Evolutionary conservation across 164 flowering plant genomes (phyloP).

Genomic region (Buxus sempervirens): DNA sequence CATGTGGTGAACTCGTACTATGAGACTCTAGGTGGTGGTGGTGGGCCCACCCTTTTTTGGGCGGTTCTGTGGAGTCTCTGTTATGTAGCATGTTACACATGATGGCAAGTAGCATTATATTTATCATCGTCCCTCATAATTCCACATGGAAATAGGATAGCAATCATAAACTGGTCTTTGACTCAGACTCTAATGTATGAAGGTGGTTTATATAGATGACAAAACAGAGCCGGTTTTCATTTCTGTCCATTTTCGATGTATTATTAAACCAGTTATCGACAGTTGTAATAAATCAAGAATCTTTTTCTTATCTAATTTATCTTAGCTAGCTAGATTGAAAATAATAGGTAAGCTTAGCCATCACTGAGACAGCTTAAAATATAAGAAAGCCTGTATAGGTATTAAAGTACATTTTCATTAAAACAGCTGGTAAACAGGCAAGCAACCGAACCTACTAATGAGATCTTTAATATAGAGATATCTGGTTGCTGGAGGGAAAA

Average conservation of each 20-base stretch:
- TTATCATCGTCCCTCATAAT: constrained; percentile 12
- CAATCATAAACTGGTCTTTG: constrained; percentile 18
- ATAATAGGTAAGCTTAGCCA: too few relatives aligned
- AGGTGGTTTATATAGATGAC: neutral
- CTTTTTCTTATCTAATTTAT: too few relatives aligned
- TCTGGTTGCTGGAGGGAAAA: too few relatives aligned
- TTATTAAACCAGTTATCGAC: neutral
- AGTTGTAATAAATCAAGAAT: neutral
- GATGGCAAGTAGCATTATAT: constrained; percentile 9
- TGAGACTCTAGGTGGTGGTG: constrained; percentile 6
- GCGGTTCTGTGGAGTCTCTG: constrained; percentile 9
- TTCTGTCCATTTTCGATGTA: neutral
- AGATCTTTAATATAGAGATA: too few relatives aligned
- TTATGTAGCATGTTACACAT: constrained; percentile 6
- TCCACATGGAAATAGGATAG: constrained; percentile 21
- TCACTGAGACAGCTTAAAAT: too few relatives aligned
- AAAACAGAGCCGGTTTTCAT: neutral
- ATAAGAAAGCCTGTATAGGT: too few relatives aligned
- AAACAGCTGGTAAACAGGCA: too few relatives aligned
- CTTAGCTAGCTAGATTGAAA: too few relatives aligned
- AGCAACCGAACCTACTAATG: neutral
- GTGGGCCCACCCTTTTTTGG: neutral
- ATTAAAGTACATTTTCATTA: too few relatives aligned
- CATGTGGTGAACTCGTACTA: too few relatives aligned
- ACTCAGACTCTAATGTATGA: constrained; percentile 7